Base-by-base conservation (phyloP, 2,329 filamentous ascomycete species). In the Aotearoamyces nothofagi region DNA sequence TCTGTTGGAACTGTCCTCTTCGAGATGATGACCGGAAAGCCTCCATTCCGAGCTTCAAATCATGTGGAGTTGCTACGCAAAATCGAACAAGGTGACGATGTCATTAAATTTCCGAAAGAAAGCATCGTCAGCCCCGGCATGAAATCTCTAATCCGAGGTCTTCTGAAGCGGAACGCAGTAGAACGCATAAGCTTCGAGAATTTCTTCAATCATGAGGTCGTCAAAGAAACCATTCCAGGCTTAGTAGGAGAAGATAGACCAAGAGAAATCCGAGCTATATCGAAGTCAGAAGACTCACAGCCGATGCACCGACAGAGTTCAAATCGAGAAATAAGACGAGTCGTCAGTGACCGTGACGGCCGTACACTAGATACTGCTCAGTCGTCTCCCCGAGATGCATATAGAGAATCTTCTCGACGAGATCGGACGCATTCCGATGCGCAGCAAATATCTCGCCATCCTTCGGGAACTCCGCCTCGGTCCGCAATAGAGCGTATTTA, bases 1-100 rank as follows among this genome's bases (percentile, higher is more conserved):
- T 98, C 90, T 13, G 83, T 94, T 17, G 90, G 90, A 28, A 93
- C 90, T 11, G 90, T 98, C 6, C 59, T 92, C 14, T 93, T 83
- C 50, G 90, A 98, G 56, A 93, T 98, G 86, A 73, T 90, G 36
- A 81, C 77, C 5, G 87, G 86, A 30, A 78, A 72, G 37, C 84
- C 90, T 13, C 90, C 90, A 0, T 98, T 96, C 55, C 69, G 83
- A 39, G 90, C 90, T 17, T 73, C 72, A 31, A 96, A 98, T 48
- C 90, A 98, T 47, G 86, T 98, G 22, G 90, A 98, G 50, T 60
- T 98, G 19, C 65, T 96, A 24, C 73, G 82, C 36, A 90, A 80
- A 57, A 98, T 98, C 39, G 87, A 96, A 51, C 77, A 77, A 35
- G 75, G 78, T 11, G 78, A 92, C 38, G 87, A 96, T 49, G 63